Base-by-base conservation (phyloP, 2,329 filamentous ascomycete species). In the Fusarium metavorans region DNA sequence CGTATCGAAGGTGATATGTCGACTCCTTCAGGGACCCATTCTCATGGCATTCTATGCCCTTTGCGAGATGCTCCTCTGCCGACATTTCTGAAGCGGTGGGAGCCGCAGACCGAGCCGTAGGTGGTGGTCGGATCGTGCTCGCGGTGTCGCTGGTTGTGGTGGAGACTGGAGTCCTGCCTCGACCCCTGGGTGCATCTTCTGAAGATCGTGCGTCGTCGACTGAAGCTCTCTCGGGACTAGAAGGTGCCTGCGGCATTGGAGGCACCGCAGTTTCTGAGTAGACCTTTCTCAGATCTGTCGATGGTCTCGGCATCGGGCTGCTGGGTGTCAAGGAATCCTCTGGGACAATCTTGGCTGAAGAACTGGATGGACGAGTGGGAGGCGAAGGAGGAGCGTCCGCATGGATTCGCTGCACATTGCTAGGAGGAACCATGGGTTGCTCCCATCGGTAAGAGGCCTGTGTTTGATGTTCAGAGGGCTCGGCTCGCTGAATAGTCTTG, bases 1-100 rank as follows among this genome's bases (percentile, higher is more conserved):
- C 97, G 69, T 97, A 90, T 37, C 97, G 93, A 52, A 99, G 88
- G 81, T 99, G 97, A 80, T 98, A 99, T 0, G 97, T 98, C 0
- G 96, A 98, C 83, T 98, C 95, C 73, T 95, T 95, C 34, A 98
- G 86, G 13, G 94, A 92, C 20, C 96, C 96, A 56, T 92, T 91
- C 81, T 98, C 94, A 80, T 99, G 97, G 69, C 95, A 92, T 71
- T 94, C 92, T 67, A 99, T 97, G 10, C 95, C 97, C 84, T 96
- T 97, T 32, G 93, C 89, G 54, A 98, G 90, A 81, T 99, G 96
- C 69, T 98, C 93, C 75, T 98, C 95, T 0, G 94, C 88, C 4
- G 94, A 93, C 80, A 95, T 91, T 35, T 95, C 93, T 3, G 91
- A 89, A 48, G 90, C 87, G 6, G 89, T 88, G 8, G 90, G 89